phyloP scores from a whole-genome alignment of 1,139 yeast species.

The Debaryomyces udenii region DNA sequence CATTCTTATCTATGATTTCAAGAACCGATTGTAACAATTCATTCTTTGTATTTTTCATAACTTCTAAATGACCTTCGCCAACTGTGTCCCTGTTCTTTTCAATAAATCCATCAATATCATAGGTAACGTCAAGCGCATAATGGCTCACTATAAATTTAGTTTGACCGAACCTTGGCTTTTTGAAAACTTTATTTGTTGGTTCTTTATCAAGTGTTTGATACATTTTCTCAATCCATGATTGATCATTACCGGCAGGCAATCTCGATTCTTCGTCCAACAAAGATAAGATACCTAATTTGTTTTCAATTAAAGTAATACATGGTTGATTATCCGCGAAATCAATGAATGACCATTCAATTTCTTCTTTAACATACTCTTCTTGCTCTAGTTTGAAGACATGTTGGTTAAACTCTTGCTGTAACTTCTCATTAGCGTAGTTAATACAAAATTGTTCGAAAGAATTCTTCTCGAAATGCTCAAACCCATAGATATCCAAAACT shows the following conservation, averaged over 20 bases:
- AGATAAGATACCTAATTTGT: constrained; percentile 83
- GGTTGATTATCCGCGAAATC: constrained; percentile 98
- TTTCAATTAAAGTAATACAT: constrained; percentile 91
- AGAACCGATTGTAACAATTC: constrained; percentile 65
- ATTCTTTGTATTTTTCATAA: constrained; percentile 70
- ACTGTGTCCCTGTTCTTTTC: constrained; percentile 98
- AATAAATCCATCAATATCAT: constrained; percentile 92
- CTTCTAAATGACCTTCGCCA: constrained; percentile 92
- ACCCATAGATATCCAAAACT: constrained; percentile 95
- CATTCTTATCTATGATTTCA: constrained; percentile 62
- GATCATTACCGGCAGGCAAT: constrained; percentile 91
- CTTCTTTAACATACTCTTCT: constrained; percentile 89
- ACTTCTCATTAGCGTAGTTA: constrained; percentile 95
- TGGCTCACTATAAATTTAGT: constrained; percentile 89
- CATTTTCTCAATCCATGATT: constrained; percentile 89
- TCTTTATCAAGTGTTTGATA: constrained; percentile 82
- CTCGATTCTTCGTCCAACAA: constrained; percentile 94
- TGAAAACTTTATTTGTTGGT: constrained; percentile 78
- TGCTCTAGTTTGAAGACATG: constrained; percentile 97
- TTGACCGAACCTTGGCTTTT: constrained; percentile 93
- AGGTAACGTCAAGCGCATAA: constrained; percentile 92
- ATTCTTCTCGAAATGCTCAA: constrained; percentile 91
- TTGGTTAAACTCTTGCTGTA: constrained; percentile 96
- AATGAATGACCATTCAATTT: constrained; percentile 95
- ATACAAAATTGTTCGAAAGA: constrained; percentile 98